Base-by-base conservation (phyloP, 345 rosid species). In the Aquilaria yunnanensis region DNA sequence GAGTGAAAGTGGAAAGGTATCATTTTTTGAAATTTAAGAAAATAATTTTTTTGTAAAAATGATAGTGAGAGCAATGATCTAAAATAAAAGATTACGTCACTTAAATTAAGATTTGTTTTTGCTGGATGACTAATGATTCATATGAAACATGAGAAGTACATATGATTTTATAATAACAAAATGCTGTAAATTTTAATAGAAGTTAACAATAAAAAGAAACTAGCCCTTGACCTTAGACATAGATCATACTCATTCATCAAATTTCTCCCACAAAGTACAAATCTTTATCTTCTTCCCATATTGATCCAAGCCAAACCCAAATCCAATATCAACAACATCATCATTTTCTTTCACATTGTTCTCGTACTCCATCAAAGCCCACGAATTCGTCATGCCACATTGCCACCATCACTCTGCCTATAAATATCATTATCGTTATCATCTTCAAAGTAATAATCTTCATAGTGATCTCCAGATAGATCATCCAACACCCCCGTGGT, bases 201-300 rank as follows among this genome's bases (percentile, higher is more conserved):
- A 5, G 8, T 37, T 4, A 37, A 37, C 43, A 37, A 37, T 1
- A 16, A 16, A 16, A 16, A 16, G 23, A 16, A 16, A 37, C 43
- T 37, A 3, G 43, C 8, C 2, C 0, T 16, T 16, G 23, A 16
- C 23, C 23, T 16, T 16, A 37, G 43, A 37, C 43, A 37, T 8
- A 37, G 43, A 2, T 3, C 43, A 37, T 37, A 37, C 5, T 4
- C 8, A 37, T 37, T 37, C 43, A 60, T 77, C 57, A 75, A 74
- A 71, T 72, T 65, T 70, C 66, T 49, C 67, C 80, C 55, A 91
- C 82, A 56, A 78, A 59, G 57, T 72, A 77, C 86, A 88, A 89
- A 62, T 67, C 89, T 63, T 83, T 83, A 32, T 81, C 85, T 59
- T 60, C 85, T 43, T 80, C 84, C 47, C 68, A 65, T 16, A 16